Evolutionary conservation across 441 rosid genomes (phyloP).

Genomic region (Metrosideros polymorpha): DNA sequence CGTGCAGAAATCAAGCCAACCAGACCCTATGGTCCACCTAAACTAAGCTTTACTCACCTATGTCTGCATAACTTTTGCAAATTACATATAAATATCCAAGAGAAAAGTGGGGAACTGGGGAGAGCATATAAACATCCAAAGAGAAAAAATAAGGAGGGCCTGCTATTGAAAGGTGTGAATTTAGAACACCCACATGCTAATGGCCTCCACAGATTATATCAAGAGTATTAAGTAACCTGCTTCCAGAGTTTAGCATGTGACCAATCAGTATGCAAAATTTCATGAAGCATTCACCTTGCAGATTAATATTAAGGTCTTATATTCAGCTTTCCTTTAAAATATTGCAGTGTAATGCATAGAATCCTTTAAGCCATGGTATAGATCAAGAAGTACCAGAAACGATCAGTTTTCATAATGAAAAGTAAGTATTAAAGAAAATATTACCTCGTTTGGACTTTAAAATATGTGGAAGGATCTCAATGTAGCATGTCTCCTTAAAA

Average conservation of each 20-base stretch:
- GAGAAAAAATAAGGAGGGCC: neutral
- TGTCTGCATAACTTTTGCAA: neutral
- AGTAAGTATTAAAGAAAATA: neutral
- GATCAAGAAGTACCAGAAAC: neutral
- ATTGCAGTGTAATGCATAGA: neutral
- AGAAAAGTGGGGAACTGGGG: neutral
- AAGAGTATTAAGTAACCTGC: neutral
- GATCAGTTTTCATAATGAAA: neutral
- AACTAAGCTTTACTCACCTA: neutral
- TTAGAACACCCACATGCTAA: neutral
- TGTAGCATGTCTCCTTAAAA: conserved; percentile 76
- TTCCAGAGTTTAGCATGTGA: neutral
- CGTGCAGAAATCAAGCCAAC: neutral
- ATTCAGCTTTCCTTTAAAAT: neutral
- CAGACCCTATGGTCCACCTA: neutral
- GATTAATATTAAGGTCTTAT: neutral
- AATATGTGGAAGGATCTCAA: conserved; percentile 66
- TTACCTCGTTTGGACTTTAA: conserved; percentile 63
- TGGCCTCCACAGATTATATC: neutral
- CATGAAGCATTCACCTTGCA: neutral
- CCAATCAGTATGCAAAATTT: neutral
- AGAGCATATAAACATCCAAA: neutral
- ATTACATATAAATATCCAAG: neutral
- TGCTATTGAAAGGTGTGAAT: neutral
- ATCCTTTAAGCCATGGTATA: neutral